Conservation (phyloP, 345 rosid genomes). For the Lepidium didymum region DNA sequence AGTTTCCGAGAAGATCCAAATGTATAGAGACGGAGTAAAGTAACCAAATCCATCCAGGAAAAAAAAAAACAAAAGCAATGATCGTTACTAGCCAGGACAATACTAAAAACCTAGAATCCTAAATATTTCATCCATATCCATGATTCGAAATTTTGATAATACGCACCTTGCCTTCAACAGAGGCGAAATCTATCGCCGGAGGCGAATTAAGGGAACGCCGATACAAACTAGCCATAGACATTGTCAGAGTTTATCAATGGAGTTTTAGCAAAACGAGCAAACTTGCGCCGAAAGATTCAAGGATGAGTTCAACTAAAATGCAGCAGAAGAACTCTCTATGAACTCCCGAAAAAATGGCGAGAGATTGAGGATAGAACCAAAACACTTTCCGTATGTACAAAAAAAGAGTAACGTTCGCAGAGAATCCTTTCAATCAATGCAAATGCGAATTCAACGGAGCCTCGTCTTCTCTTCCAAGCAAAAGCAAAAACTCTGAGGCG, state of each 20-base stretch:
- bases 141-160: neutral
- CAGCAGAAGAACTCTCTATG: neutral
- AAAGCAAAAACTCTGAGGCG: neutral
- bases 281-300: slow-evolving; percentile 13
- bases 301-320: neutral
- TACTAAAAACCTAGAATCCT: neutral
- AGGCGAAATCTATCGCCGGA: slow-evolving; percentile 77
- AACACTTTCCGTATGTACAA: neutral
- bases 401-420: slow-evolving; percentile 3
- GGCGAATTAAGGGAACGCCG: slow-evolving; percentile 62
- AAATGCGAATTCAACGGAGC: neutral
- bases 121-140: neutral
- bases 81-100: neutral
- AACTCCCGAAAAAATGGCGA: neutral
- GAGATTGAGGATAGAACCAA: neutral
- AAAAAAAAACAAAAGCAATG: neutral
- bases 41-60: neutral
- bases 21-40: neutral
- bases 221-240: slow-evolving; percentile 73
- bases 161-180: slow-evolving; percentile 67
- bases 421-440: neutral
- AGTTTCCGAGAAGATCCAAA: neutral
- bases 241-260: neutral
- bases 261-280: neutral
- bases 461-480: neutral